Conservation (phyloP, 2,329 filamentous ascomycete genomes). For the Fusarium nisikadoi region DNA sequence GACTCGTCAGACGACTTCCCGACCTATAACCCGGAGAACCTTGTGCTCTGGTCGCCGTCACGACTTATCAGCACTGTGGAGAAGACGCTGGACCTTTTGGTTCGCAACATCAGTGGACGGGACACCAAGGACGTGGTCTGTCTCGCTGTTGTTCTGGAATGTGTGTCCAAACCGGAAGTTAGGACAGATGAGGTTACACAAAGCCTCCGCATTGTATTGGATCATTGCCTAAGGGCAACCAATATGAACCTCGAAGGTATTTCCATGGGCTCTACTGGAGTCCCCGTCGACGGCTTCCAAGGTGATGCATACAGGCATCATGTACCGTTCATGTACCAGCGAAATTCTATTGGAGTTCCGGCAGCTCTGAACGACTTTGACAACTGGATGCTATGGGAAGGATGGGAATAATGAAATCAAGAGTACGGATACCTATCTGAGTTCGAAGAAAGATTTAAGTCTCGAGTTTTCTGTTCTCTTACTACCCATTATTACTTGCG, state of each 20-base stretch:
- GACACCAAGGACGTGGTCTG: conserved; percentile 63
- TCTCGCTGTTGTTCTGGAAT: conserved; percentile 60
- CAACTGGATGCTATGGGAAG: conserved; percentile 55
- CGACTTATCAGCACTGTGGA: conserved; percentile 58
- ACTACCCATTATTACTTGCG: not conserved
- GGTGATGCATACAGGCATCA: conserved; percentile 46
- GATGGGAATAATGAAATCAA: conserved; percentile 49
- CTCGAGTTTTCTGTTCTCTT: conserved; percentile 2
- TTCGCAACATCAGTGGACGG: conserved; percentile 59
- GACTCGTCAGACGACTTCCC: conserved; percentile 50
- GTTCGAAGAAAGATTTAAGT: not conserved
- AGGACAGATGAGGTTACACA: conserved; percentile 55
- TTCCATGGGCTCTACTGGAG: conserved; percentile 18
- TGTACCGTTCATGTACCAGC: conserved; percentile 47
- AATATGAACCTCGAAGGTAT: conserved; percentile 55
- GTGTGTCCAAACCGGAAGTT: conserved; percentile 55
- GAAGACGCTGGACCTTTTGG: conserved; percentile 58
- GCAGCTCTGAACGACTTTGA: conserved; percentile 45
- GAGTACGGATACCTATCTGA: not conserved
- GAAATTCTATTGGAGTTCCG: conserved; percentile 43
- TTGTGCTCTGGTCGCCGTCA: conserved; percentile 55
- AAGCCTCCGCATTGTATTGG: conserved; percentile 56
- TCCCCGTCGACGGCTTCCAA: conserved; percentile 33
- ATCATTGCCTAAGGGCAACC: conserved; percentile 57
- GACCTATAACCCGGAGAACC: conserved; percentile 48